These are phyloP conservation scores for Metarhizium anisopliae DNA, from an alignment of 2,329 filamentous ascomycete genomes.

Conservation along the genomic window DNA sequence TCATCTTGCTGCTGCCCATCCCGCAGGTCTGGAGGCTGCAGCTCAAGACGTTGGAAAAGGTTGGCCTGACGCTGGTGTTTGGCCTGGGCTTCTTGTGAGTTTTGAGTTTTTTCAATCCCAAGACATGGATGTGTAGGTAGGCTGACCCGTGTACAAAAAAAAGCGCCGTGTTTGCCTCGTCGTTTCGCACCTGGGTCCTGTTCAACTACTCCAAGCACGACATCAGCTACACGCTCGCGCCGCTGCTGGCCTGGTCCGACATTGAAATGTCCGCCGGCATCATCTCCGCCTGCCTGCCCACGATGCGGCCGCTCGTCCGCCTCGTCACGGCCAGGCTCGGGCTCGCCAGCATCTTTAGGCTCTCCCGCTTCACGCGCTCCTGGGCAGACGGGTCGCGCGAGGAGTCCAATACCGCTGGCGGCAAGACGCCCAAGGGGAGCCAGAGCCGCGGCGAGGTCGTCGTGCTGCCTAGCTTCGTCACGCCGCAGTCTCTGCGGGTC, in stretches of 20 bases:
- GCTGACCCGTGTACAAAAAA: not conserved
- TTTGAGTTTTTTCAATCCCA: not conserved
- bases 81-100: conserved; percentile 34
- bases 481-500: not conserved
- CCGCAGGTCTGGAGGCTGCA: conserved; percentile 35
- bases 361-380: conserved; percentile 8
- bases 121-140: no score
- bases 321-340: conserved; percentile 23
- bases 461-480: not conserved
- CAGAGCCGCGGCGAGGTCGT: not conserved
- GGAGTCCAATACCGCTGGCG: no score
- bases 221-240: conserved; percentile 36
- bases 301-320: conserved; percentile 36
- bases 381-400: not conserved
- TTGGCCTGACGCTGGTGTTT: conserved; percentile 34
- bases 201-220: conserved; percentile 32
- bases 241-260: conserved; percentile 2
- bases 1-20: conserved; percentile 33
- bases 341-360: conserved; percentile 13
- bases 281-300: conserved; percentile 44
- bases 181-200: conserved; percentile 37
- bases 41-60: conserved; percentile 28
- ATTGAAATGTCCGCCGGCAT: conserved; percentile 41
- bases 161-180: conserved; percentile 39
- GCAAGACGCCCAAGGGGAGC: no score